Conservation (phyloP, 306 rosid genomes). For the Medicago ruthenica region DNA sequence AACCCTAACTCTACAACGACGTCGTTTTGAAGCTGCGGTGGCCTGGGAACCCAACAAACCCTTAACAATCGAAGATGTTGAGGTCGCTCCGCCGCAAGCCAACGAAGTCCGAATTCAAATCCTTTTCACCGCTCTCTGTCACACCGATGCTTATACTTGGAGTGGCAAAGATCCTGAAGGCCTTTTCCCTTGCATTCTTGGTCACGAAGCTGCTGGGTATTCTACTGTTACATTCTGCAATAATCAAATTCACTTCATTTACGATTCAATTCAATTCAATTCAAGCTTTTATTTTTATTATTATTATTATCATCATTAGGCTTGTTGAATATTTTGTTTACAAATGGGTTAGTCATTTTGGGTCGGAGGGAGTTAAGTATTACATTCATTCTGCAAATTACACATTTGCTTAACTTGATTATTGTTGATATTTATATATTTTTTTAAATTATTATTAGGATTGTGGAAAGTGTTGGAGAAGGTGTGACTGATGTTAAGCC, state of each 20-base stretch:
- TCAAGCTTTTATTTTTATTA: too few relatives aligned
- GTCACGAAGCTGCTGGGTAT: constrained; percentile 99
- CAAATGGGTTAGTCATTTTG: too few relatives aligned
- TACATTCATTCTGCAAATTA: too few relatives aligned
- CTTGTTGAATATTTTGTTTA: too few relatives aligned
- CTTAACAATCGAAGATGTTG: constrained; percentile 82
- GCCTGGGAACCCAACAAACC: constrained; percentile 99
- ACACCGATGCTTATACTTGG: constrained; percentile 97
- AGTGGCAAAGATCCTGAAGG: constrained; percentile 94
- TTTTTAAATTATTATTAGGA: too few relatives aligned
- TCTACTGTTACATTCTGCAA: too few relatives aligned
- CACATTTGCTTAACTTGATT: not conserved
- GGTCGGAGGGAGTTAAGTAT: too few relatives aligned
- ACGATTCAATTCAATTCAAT: too few relatives aligned
- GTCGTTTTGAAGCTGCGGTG: constrained; percentile 76
- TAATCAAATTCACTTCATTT: too few relatives aligned
- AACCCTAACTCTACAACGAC: constrained; percentile 21
- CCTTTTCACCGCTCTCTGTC: constrained; percentile 91
- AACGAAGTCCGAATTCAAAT: constrained; percentile 88
- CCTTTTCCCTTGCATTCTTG: constrained; percentile 95
- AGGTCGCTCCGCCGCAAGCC: constrained; percentile 93
- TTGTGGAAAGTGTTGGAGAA: constrained; percentile 96
- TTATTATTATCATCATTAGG: too few relatives aligned
- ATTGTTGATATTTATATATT: too few relatives aligned
- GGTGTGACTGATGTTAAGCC: constrained; percentile 89